Conservation (phyloP, 2,329 filamentous ascomycete species). For the Aspergillus sp. region DNA sequence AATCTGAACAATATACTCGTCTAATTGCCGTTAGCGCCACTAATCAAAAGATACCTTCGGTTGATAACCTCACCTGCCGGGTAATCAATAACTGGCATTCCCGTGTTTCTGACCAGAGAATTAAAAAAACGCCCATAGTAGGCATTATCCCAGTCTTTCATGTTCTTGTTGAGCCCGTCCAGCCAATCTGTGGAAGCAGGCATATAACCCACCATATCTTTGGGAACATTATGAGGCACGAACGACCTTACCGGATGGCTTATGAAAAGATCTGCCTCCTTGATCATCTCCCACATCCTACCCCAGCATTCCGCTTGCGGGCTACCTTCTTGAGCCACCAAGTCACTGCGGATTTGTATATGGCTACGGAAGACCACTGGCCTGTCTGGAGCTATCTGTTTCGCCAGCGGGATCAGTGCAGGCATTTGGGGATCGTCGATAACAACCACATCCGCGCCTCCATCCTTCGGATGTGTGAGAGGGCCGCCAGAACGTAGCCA, state of each 20-base stretch:
- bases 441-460: slow-evolving; percentile 76
- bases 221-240: slow-evolving; percentile 70
- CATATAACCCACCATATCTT: slow-evolving; percentile 71
- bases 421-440: slow-evolving; percentile 89
- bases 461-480: slow-evolving; percentile 65
- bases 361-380: slow-evolving; percentile 82
- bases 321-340: slow-evolving; percentile 65
- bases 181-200: slow-evolving; percentile 84
- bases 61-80: slow-evolving; percentile 37
- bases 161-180: slow-evolving; percentile 77
- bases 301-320: slow-evolving; percentile 76
- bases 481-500: slow-evolving; percentile 74
- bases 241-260: slow-evolving; percentile 79
- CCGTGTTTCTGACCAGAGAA: slow-evolving; percentile 64
- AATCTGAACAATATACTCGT: slow-evolving; percentile 78
- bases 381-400: slow-evolving; percentile 69
- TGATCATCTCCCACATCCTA: slow-evolving; percentile 74
- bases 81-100: slow-evolving; percentile 44
- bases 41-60: neutral
- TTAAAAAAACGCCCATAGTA: slow-evolving; percentile 78
- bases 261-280: slow-evolving; percentile 76
- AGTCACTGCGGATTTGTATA: slow-evolving; percentile 79
- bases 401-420: slow-evolving; percentile 74
- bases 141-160: slow-evolving; percentile 70
- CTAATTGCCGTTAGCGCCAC: slow-evolving; percentile 33